A percentile compares a stretch with the other conserved stretches of the same genome.
These are phyloP conservation scores for Carex arenaria DNA, from an alignment of 202 grass and related monocot species.

Conservation along the genomic window DNA sequence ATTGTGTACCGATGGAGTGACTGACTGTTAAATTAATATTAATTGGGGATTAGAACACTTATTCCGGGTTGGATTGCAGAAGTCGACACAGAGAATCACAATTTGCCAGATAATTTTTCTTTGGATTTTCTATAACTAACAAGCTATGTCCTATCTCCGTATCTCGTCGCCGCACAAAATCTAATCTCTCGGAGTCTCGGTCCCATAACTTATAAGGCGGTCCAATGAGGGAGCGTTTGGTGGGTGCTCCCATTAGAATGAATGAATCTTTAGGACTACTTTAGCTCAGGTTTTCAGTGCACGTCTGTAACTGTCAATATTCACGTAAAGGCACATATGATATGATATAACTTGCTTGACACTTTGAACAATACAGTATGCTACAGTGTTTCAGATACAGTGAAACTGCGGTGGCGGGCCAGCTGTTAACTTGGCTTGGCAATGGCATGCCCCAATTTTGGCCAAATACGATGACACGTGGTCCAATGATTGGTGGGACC, in stretches of 20 bases:
- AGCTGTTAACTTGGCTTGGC: not conserved
- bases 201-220: not conserved
- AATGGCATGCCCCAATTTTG: not conserved
- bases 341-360: too few relatives aligned
- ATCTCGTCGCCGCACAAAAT: not conserved
- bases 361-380: not conserved
- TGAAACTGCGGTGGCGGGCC: not conserved
- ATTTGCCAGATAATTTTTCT: not conserved
- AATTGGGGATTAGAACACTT: too few relatives aligned
- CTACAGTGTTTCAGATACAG: not conserved
- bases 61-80: not conserved
- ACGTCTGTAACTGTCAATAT: too few relatives aligned
- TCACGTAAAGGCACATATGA: not conserved
- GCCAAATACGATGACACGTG: not conserved
- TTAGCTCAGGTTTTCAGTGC: too few relatives aligned
- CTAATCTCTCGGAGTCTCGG: too few relatives aligned
- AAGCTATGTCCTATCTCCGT: not conserved
- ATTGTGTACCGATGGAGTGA: not conserved
- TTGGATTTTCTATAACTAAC: conserved; percentile 7
- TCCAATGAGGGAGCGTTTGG: not conserved
- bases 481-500: conserved; percentile 25
- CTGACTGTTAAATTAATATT: too few relatives aligned
- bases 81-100: not conserved
- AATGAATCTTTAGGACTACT: too few relatives aligned
- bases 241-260: too few relatives aligned